Percentiles rank a stretch among this genome's conserved stretches.
phyloP scores from a whole-genome alignment of 371 early-diverging fungal species.

The Thermomucor indicae-seudaticae region DNA sequence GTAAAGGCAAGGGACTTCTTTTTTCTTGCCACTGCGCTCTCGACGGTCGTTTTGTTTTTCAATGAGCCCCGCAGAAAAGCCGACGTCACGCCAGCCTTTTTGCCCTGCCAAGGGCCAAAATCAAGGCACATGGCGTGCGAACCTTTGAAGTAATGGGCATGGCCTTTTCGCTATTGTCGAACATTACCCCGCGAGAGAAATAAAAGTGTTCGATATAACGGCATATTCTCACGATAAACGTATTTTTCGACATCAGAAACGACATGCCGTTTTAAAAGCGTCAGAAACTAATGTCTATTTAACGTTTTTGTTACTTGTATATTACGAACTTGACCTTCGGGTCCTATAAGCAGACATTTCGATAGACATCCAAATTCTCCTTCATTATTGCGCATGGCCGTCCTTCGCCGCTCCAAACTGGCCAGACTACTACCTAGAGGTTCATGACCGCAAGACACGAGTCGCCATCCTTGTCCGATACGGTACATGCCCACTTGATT shows the following conservation, averaged over 20 bases:
- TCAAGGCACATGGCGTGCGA: too few species aligned
- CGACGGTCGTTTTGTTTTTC: neutral
- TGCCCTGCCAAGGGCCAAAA: too few species aligned
- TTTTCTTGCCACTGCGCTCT: neutral
- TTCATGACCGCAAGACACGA: constrained; percentile 40
- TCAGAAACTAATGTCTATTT: constrained; percentile 10
- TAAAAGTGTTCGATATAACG: too few species aligned
- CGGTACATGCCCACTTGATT: constrained; percentile 58
- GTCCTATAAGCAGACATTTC: constrained; percentile 51
- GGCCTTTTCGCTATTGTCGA: too few species aligned
- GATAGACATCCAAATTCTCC: constrained; percentile 35
- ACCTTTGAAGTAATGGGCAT: too few species aligned
- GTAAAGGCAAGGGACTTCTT: neutral
- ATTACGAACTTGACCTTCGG: constrained; percentile 51
- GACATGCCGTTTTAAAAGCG: too few species aligned
- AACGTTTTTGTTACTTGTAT: constrained; percentile 15
- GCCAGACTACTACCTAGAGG: constrained; percentile 38
- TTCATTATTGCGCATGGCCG: constrained; percentile 10
- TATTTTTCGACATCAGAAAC: too few species aligned
- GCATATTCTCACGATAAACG: too few species aligned
- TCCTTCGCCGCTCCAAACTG: constrained; percentile 23
- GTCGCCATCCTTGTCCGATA: constrained; percentile 55
- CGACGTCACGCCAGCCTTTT: constrained; percentile 10
- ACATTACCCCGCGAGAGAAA: too few species aligned
- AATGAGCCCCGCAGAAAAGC: neutral